phyloP scores from a whole-genome alignment of 768 basidiomycete species.

The Phanerodontia chrysosporium region DNA sequence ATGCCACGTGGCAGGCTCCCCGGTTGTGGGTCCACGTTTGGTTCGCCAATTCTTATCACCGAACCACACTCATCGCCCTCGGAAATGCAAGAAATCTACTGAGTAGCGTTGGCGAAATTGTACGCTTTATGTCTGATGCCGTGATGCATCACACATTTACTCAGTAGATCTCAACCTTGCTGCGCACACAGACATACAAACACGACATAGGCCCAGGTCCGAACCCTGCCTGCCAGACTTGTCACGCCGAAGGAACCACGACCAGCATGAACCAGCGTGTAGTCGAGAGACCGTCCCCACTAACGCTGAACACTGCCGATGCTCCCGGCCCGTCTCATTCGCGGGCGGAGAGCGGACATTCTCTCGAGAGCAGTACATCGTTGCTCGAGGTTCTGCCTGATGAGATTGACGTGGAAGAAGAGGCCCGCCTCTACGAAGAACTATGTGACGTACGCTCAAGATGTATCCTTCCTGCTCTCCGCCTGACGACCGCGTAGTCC shows the following conservation, averaged over 20 bases:
- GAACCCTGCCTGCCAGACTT: not conserved
- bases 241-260: not conserved
- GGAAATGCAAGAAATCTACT: not conserved
- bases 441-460: conserved; percentile 45
- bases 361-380: conserved; percentile 42
- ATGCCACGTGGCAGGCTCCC: not conserved
- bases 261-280: not conserved
- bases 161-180: too few relatives aligned
- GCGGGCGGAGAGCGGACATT: conserved; percentile 20
- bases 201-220: too few relatives aligned
- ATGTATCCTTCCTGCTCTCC: not conserved
- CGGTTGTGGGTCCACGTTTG: not conserved
- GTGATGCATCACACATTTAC: too few relatives aligned
- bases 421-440: conserved; percentile 64
- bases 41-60: not conserved
- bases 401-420: conserved; percentile 64
- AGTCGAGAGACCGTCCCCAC: not conserved
- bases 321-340: not conserved
- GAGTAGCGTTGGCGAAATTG: too few relatives aligned
- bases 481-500: not conserved
- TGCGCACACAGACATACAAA: too few relatives aligned
- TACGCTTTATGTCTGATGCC: too few relatives aligned
- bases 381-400: conserved; percentile 53
- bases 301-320: not conserved
- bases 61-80: not conserved